These are phyloP conservation scores for Venturia effusa DNA, from an alignment of 2,329 filamentous ascomycete species.

Conservation along the genomic window DNA sequence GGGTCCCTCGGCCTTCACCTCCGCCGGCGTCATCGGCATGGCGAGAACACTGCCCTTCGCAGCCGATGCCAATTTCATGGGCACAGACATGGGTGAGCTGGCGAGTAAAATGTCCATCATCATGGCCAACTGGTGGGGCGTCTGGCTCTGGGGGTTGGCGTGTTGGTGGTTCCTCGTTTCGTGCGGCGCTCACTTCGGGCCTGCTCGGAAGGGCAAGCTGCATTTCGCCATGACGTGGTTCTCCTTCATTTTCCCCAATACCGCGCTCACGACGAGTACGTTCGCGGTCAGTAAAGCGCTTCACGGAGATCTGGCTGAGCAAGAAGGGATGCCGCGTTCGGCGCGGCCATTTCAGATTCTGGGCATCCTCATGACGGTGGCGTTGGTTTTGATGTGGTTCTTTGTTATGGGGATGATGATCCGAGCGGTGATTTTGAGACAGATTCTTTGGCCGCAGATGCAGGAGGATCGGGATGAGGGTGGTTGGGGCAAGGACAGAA, in stretches of 20 bases:
- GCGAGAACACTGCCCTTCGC: slow-evolving; percentile 38
- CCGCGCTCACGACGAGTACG: slow-evolving; percentile 61
- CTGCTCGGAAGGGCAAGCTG: slow-evolving; percentile 49
- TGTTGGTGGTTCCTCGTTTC: slow-evolving; percentile 77
- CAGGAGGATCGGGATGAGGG: slow-evolving; percentile 52
- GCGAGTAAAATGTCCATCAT: slow-evolving; percentile 45
- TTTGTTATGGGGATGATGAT: slow-evolving; percentile 62
- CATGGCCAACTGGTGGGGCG: slow-evolving; percentile 49
- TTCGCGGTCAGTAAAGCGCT: slow-evolving; percentile 58
- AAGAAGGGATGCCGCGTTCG: neutral
- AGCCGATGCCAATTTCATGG: slow-evolving; percentile 45
- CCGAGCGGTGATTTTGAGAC: slow-evolving; percentile 49
- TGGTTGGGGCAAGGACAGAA: slow-evolving; percentile 28
- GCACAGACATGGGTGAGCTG: slow-evolving; percentile 37
- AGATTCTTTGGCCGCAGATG: slow-evolving; percentile 69
- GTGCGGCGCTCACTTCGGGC: slow-evolving; percentile 63
- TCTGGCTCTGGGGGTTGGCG: slow-evolving; percentile 78
- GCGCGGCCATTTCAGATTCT: slow-evolving; percentile 43
- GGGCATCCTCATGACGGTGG: slow-evolving; percentile 55
- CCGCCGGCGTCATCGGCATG: slow-evolving; percentile 42
- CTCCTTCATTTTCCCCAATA: slow-evolving; percentile 74
- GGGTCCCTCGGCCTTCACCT: slow-evolving; percentile 62
- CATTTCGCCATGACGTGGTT: slow-evolving; percentile 81
- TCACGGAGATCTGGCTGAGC: slow-evolving; percentile 27
- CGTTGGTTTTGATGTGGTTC: slow-evolving; percentile 56